Conservation (phyloP, 2,329 filamentous ascomycete species). For the Tricladium varicosporioides region DNA sequence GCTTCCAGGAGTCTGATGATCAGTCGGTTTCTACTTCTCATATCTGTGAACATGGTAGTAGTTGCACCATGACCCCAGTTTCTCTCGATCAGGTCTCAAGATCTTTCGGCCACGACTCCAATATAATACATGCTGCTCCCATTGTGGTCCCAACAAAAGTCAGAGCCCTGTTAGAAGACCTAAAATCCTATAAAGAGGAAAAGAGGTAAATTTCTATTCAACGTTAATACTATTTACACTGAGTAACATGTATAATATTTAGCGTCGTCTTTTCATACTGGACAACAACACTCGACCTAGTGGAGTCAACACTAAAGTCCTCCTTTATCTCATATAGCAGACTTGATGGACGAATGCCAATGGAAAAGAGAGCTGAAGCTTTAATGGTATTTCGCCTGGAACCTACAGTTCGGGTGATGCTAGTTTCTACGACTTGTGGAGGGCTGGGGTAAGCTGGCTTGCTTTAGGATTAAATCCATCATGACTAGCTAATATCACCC, state of each 20-base stretch:
- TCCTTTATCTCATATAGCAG: constrained; percentile 21
- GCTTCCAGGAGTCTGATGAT: too few relatives aligned
- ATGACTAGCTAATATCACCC: background rate
- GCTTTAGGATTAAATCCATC: background rate
- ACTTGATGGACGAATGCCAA: background rate
- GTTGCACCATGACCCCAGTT: too few relatives aligned
- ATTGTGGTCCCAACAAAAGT: too few relatives aligned
- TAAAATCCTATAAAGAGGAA: background rate
- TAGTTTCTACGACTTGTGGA: constrained; percentile 49
- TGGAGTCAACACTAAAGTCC: constrained; percentile 38
- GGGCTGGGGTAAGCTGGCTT: constrained; percentile 43
- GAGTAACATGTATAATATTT: background rate
- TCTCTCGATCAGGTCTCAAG: too few relatives aligned
- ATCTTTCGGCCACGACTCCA: too few relatives aligned
- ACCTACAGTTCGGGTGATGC: constrained; percentile 39
- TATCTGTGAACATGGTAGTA: too few relatives aligned
- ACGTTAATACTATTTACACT: too few relatives aligned
- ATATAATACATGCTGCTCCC: too few relatives aligned
- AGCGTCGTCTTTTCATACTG: constrained; percentile 52
- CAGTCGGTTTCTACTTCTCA: too few relatives aligned
- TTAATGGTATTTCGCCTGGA: constrained; percentile 37
- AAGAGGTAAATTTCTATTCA: background rate
- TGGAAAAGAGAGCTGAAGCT: background rate
- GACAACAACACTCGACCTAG: constrained; percentile 42
- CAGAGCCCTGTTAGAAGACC: too few relatives aligned